Conservation (phyloP, 495 filamentous ascomycete species). For the Penicillium verhagenii region DNA sequence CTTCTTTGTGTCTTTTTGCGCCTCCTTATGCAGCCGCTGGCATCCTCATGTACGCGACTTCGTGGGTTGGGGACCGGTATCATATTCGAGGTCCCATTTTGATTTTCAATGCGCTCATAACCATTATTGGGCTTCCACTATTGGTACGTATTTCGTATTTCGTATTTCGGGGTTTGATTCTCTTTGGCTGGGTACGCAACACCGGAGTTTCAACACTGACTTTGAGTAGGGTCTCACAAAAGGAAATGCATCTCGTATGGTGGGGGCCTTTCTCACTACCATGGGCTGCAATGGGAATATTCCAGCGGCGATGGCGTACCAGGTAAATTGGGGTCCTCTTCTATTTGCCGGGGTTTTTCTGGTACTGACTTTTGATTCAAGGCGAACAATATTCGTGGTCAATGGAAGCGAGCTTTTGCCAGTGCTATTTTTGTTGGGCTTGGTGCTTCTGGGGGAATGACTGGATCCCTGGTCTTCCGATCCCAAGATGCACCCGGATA, state of each 20-base stretch:
- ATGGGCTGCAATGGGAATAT: slow-evolving; percentile 57
- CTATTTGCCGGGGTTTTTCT: not conserved
- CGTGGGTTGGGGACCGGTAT: slow-evolving; percentile 48
- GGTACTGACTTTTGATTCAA: not conserved
- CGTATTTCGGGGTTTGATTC: too few species aligned
- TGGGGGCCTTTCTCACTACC: slow-evolving; percentile 59
- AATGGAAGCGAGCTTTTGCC: slow-evolving; percentile 30
- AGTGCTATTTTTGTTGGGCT: slow-evolving; percentile 47
- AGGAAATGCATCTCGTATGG: slow-evolving; percentile 47
- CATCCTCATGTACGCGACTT: slow-evolving; percentile 35
- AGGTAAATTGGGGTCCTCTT: slow-evolving; percentile 25
- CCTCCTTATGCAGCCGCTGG: slow-evolving; percentile 41
- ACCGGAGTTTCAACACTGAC: not conserved
- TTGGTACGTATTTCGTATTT: too few species aligned
- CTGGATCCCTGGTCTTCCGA: slow-evolving; percentile 50
- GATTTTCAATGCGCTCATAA: slow-evolving; percentile 43
- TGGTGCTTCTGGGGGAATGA: slow-evolving; percentile 54
- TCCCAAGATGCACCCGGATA: slow-evolving; percentile 49
- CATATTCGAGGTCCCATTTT: slow-evolving; percentile 50
- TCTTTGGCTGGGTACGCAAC: too few species aligned
- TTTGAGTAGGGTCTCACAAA: slow-evolving; percentile 38
- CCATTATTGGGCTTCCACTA: slow-evolving; percentile 42
- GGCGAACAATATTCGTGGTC: slow-evolving; percentile 18
- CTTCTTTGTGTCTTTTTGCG: slow-evolving; percentile 43
- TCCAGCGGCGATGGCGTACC: slow-evolving; percentile 51